A percentile compares a stretch with the other conserved stretches of the same genome.
These are phyloP conservation scores for Immersiella caudata DNA, from an alignment of 495 filamentous ascomycete species.

Conservation along the genomic window DNA sequence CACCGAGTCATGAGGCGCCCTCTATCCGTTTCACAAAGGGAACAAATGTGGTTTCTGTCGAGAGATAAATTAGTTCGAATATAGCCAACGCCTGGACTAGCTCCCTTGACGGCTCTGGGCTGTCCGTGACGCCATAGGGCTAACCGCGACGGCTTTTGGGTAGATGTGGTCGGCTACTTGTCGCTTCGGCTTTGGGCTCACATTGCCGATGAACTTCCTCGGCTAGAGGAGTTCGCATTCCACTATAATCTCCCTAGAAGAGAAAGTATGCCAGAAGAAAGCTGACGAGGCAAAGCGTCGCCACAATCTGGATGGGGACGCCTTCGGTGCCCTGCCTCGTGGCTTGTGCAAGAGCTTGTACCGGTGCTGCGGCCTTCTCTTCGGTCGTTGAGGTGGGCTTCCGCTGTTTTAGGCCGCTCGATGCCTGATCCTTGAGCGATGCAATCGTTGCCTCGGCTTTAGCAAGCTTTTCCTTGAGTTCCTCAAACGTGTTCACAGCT, in stretches of 20 bases:
- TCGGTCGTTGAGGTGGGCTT: constrained; percentile 56
- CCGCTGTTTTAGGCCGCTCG: constrained; percentile 68
- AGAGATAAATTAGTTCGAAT: constrained; percentile 5
- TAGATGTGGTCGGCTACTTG: no score
- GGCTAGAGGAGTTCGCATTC: not conserved
- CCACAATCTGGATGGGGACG: constrained; percentile 84
- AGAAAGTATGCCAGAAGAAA: constrained; percentile 95
- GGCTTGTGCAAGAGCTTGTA: constrained; percentile 51
- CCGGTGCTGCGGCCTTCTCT: constrained; percentile 49
- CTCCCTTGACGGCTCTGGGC: no score
- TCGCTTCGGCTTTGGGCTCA: no score
- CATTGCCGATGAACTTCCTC: no score
- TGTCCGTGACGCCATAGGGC: no score
- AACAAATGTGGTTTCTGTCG: constrained; percentile 1
- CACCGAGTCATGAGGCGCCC: constrained; percentile 2
- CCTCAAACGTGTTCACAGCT: constrained; percentile 54
- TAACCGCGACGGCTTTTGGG: no score
- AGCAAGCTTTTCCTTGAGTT: constrained; percentile 70
- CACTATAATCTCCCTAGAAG: constrained; percentile 60
- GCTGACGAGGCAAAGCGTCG: constrained; percentile 79
- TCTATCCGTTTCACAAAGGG: constrained; percentile 20
- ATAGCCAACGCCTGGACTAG: no score
- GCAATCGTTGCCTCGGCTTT: constrained; percentile 76
- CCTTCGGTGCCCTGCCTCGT: constrained; percentile 66
- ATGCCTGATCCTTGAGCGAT: constrained; percentile 65